These are phyloP conservation scores for Cladorrhinum samala DNA, from an alignment of 495 filamentous ascomycete species.

Conservation along the genomic window DNA sequence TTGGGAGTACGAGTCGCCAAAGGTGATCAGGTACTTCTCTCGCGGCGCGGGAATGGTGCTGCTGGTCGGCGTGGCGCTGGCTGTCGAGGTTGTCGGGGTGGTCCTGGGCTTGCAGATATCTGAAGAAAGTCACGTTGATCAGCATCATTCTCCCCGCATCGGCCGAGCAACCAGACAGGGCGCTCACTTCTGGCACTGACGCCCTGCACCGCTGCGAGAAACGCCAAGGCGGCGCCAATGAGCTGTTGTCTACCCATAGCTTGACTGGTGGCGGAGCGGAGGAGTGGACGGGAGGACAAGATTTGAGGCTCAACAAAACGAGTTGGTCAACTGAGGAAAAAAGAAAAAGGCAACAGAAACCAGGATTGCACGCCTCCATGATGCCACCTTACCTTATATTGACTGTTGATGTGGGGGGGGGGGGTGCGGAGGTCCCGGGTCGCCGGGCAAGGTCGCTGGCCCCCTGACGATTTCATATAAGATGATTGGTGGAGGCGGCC, in stretches of 20 bases:
- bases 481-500: conserved; percentile 26
- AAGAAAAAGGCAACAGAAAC: background rate
- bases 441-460: conserved; percentile 3
- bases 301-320: background rate
- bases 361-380: background rate
- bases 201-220: conserved; percentile 10
- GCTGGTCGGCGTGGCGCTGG: background rate
- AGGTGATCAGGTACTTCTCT: conserved; percentile 30
- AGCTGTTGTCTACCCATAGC: conserved; percentile 6
- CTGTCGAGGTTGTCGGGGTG: background rate
- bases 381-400: background rate
- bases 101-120: background rate
- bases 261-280: background rate
- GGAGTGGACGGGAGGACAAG: background rate
- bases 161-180: background rate
- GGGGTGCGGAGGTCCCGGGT: no score
- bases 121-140: conserved; percentile 9
- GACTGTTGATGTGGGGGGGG: no score
- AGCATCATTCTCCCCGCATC: conserved; percentile 17
- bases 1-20: conserved; percentile 49
- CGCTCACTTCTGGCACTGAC: background rate
- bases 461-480: conserved; percentile 7
- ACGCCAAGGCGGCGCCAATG: conserved; percentile 3
- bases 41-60: background rate
- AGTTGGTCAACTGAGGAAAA: background rate